Evolutionary conservation across 768 basidiomycete genomes (phyloP).

Genomic region (Lentinula lateritia): DNA sequence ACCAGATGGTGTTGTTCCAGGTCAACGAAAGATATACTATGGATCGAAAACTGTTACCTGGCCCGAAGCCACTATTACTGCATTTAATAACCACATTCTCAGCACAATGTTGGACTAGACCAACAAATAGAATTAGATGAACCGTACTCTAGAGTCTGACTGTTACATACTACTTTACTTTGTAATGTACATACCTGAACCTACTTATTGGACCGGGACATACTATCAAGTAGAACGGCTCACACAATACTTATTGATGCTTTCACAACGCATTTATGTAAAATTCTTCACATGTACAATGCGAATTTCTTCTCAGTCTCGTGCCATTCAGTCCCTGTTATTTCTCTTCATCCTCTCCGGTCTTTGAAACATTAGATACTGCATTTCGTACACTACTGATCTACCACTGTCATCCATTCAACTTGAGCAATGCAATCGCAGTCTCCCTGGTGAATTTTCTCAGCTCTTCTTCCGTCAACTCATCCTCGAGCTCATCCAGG

Average conservation of each 20-base stretch:
- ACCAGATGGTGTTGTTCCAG: not conserved
- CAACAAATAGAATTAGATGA: not conserved
- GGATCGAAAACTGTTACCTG: not conserved
- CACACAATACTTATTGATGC: too few relatives aligned
- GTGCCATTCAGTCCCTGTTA: too few relatives aligned
- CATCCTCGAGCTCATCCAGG: conserved; percentile 5
- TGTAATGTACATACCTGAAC: too few relatives aligned
- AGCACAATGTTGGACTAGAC: not conserved
- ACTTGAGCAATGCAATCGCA: conserved; percentile 2
- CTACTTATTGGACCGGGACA: too few relatives aligned
- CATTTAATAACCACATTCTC: not conserved
- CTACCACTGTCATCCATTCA: not conserved
- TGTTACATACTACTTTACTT: too few relatives aligned
- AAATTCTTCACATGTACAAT: too few relatives aligned
- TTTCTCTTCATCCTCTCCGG: too few relatives aligned
- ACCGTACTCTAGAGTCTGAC: not conserved
- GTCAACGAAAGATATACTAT: not conserved
- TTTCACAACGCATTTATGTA: too few relatives aligned
- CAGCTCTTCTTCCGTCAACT: conserved; percentile 2
- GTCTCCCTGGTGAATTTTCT: not conserved
- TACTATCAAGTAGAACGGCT: too few relatives aligned
- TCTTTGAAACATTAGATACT: too few relatives aligned
- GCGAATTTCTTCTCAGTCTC: too few relatives aligned
- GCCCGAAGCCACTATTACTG: not conserved
- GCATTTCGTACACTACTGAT: too few relatives aligned